phyloP scores from a whole-genome alignment of 148 eudicot genomes.

The Camellia japonica region DNA sequence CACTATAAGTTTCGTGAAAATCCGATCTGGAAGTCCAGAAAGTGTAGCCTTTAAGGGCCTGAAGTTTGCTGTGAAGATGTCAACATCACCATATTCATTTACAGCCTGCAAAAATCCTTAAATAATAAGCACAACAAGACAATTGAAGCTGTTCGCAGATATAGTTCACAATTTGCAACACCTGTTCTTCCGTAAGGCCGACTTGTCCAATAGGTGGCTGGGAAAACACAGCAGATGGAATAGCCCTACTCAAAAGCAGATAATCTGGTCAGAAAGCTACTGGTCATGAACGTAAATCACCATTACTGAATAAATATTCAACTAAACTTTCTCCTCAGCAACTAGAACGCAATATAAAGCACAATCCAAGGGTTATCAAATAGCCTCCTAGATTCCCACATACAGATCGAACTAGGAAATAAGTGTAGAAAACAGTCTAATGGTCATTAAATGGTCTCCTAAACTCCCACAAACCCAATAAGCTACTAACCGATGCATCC shows the following conservation, averaged over 20 bases:
- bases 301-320: neutral
- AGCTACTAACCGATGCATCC: neutral
- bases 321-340: neutral
- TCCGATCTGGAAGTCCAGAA: slow-evolving; percentile 95
- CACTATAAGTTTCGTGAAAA: slow-evolving; percentile 83
- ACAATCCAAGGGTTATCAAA: too few relatives aligned
- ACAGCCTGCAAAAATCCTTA: slow-evolving; percentile 60
- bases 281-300: neutral
- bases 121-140: slow-evolving; percentile 10
- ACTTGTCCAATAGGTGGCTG: slow-evolving; percentile 98
- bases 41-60: slow-evolving; percentile 94
- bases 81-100: slow-evolving; percentile 72
- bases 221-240: slow-evolving; percentile 94
- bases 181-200: slow-evolving; percentile 93
- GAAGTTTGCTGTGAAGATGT: slow-evolving; percentile 79
- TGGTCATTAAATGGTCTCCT: neutral
- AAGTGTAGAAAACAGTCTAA: neutral
- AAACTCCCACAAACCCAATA: neutral
- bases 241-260: slow-evolving; percentile 54
- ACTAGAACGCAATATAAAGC: neutral
- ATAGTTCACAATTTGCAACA: slow-evolving; percentile 23
- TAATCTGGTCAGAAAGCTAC: slow-evolving; percentile 20
- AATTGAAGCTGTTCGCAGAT: slow-evolving; percentile 8
- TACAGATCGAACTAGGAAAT: neutral
- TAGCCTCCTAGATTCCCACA: neutral